Evolutionary conservation across 2,329 filamentous ascomycete species (phyloP), one percentile per base, ranked within the genome.

Genomic region (Colletotrichum karsti): DNA sequence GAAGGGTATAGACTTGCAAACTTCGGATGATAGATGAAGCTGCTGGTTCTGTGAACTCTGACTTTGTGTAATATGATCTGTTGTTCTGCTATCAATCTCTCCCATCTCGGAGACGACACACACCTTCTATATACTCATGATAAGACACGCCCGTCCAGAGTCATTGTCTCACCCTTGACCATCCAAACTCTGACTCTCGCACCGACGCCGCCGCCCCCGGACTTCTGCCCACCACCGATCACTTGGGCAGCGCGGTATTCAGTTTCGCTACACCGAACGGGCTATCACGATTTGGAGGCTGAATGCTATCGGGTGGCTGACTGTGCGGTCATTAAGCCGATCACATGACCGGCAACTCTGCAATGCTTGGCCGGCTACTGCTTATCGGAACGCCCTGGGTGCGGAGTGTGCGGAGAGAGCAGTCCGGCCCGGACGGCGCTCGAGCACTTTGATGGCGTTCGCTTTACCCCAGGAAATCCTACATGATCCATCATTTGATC

Each of bases 121-220:
- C 65, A 61, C 51, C 65, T 70, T 62, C 68, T 70, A 70, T 69
- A 70, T 70, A 69, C 48, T 33, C 59, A 50, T 20, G 64, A 64
- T 67, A 48, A 64, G 46, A 37, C 46, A 20, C 42, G 60, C 44
- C 39, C 42, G 33, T 53, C 20, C 28, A 56, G 35, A 64, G 60
- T 56, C 60, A 50, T 26, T 39, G 28, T 51, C 24, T 54, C 46
- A 35, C 60, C 46, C 56, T 48, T 64, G 30, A 42, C 46, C 22
- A 48, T 51, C 46, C 7, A 41, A 51, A 37, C 60, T 46, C 59
- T 30, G 41, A 42, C 15, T 42, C 20, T 48, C 42, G 55, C 50
- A 53, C 55, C 55, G 55, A 28, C 41, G 26, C 26, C 13, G 24
- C 55, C 46, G 44, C 26, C 44, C 22, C n/a, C 39, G 54, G 39